Base-by-base conservation (phyloP, 2,329 filamentous ascomycete genomes). In the Ascomycota sp. region DNA sequence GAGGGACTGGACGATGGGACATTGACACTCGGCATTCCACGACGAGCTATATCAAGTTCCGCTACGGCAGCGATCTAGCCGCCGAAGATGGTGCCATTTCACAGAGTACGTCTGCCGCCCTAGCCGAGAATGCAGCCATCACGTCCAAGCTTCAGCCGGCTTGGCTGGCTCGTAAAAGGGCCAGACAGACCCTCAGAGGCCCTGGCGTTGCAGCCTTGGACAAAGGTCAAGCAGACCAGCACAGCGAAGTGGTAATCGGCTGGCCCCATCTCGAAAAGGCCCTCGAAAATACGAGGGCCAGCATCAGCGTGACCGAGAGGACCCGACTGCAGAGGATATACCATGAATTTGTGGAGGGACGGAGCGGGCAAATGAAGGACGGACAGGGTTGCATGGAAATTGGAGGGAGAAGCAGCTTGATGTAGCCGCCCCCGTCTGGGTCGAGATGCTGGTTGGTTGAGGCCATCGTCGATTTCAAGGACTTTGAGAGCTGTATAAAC, bases 321-420 rank as follows among this genome's bases (percentile, higher is more conserved):
- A 63, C 59, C 39, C 62, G 86, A 38, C 54, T 98, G 42, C 65
- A 70, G 45, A 69, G 68, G 29, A 93, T 98, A 39, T 98, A 98
- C 50, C 63, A 66, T 11, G 89, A 98, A 56, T 98, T 98, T 60
- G 75, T 93, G 0, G 79, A 81, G 4, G 84, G 83, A 0, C 66
- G 89, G 43, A 92, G 84, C 52, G 89, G 89, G 7, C 84, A 95
- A 59, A 83, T 98, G 81, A 81, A 75, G 38, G 86, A 78, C 53
- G 89, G 89, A 2, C 81, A 95, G 55, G 83, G 79, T 0, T 79
- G 77, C 36, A 91, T 75, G 53, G 89, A 95, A 55, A 72, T 98
- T 56, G 89, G 89, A 7, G 89, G 84, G 10, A 64, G 89, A 49
- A 86, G 77, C 45, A 95, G 83, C 56, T 61, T 98, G 55, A 95